Conservation (phyloP, 257 asterid genomes). For the Jacaranda mimosifolia region DNA sequence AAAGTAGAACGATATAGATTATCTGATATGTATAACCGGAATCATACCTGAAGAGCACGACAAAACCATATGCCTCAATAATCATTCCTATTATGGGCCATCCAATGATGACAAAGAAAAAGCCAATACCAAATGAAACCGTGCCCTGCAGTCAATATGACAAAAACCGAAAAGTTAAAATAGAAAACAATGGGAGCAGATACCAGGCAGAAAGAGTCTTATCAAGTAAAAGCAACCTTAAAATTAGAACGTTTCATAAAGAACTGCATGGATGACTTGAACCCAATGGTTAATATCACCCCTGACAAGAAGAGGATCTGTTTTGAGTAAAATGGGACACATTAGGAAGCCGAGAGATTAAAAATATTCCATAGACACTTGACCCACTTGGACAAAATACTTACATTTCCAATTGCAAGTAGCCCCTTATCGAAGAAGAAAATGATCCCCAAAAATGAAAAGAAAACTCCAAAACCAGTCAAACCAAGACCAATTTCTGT, state of each 20-base stretch:
- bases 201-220: neutral
- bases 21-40: constrained; percentile 19
- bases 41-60: constrained; percentile 85
- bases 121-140: constrained; percentile 79
- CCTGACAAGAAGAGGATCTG: constrained; percentile 96
- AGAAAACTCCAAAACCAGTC: constrained; percentile 88
- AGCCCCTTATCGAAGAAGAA: constrained; percentile 90
- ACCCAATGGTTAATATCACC: constrained; percentile 79
- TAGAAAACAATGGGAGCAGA: neutral
- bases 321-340: constrained; percentile 35
- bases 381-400: constrained; percentile 36
- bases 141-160: constrained; percentile 66
- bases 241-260: constrained; percentile 76
- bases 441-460: constrained; percentile 83
- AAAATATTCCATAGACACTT: constrained; percentile 23
- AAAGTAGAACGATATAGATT: neutral
- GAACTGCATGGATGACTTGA: constrained; percentile 82
- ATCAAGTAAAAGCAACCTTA: constrained; percentile 57
- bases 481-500: constrained; percentile 94
- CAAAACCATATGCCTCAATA: constrained; percentile 84
- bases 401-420: constrained; percentile 92
- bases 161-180: constrained; percentile 14
- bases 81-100: constrained; percentile 95
- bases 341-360: constrained; percentile 21
- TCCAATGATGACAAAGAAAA: constrained; percentile 81